Evolutionary conservation across 257 asterid species (phyloP), one percentile per base, ranked within the genome.

Genomic region (Solanum habrochaites): DNA sequence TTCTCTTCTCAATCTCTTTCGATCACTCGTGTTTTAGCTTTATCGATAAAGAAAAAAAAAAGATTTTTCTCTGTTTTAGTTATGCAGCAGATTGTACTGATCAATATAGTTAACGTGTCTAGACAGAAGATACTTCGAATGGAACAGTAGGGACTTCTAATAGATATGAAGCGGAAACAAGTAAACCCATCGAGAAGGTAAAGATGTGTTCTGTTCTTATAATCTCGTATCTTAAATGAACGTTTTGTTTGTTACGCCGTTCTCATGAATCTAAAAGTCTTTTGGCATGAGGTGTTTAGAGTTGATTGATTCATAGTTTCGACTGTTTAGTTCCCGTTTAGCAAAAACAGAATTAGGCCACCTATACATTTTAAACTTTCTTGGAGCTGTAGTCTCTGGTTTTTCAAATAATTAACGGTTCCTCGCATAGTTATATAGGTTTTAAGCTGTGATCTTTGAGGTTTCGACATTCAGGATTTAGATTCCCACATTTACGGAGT

Each of bases 91-190:
- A 12, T 60, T 71, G 83, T 25, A 85, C 67, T 85, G 72, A 43
- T 85, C 11, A 3, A 32, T 85, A 85, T 47, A 74, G 23, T 85
- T 43, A 43, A 43, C 37, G n/a, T 86, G 39, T 91, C 71, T 87
- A 96, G 99, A 93, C 96, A 7, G 98, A 93, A 88, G 95, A 95
- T 82, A 91, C 98, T 90, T 96, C 95, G 21, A 95, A 92, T 85
- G 98, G 98, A 94, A 92, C 94, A 13, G 91, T 64, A 32, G 96
- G 93, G 81, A 90, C 91, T 49, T 93, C 97, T 35, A 89, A 89
- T 89, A 96, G 93, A 58, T 97, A 93, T 86, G 98, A 96, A 72
- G 94, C 88, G 69, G 98, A 93, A 87, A 90, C 94, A 23, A 92
- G 89, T 64, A 96, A 93, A 82, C 95, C 98, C 2, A 86, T 82